Conservation (phyloP, 2,329 filamentous ascomycete species). For the Phymatotrichopsis omnivora region DNA sequence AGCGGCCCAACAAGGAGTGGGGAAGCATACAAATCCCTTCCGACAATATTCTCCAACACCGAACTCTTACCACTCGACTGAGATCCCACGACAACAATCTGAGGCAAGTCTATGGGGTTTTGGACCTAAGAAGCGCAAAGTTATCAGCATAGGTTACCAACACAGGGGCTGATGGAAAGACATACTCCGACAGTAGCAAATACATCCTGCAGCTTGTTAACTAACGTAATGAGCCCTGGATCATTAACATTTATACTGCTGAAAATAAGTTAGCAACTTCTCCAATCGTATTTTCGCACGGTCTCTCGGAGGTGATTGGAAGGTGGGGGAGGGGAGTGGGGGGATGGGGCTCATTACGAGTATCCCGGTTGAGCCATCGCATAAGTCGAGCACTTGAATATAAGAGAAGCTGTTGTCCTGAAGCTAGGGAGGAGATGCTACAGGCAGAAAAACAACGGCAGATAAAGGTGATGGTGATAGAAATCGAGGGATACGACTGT, state of each 20-base stretch:
- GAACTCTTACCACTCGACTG: conserved; percentile 99
- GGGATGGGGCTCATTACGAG: too few species aligned
- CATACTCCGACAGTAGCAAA: conserved; percentile 87
- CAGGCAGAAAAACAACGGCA: too few species aligned
- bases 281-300: too few species aligned
- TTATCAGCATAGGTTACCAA: conserved; percentile 11
- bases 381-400: too few species aligned
- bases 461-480: too few species aligned
- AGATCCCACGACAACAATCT: conserved; percentile 96
- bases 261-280: background rate
- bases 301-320: too few species aligned
- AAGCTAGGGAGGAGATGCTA: too few species aligned
- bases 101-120: conserved; percentile 97
- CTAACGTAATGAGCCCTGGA: conserved; percentile 62
- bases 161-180: conserved; percentile 27
- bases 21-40: conserved; percentile 81
- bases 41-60: conserved; percentile 96
- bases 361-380: too few species aligned
- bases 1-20: conserved; percentile 19
- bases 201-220: conserved; percentile 99
- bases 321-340: too few species aligned
- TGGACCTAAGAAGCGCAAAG: conserved; percentile 53
- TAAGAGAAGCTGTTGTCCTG: too few species aligned
- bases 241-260: conserved; percentile 61
- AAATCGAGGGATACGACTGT: too few species aligned